Evolutionary conservation across 352 stramenopile species (phyloP), one percentile per base, ranked within the genome.

Genomic region (Phytophthora pseudosyringae): DNA sequence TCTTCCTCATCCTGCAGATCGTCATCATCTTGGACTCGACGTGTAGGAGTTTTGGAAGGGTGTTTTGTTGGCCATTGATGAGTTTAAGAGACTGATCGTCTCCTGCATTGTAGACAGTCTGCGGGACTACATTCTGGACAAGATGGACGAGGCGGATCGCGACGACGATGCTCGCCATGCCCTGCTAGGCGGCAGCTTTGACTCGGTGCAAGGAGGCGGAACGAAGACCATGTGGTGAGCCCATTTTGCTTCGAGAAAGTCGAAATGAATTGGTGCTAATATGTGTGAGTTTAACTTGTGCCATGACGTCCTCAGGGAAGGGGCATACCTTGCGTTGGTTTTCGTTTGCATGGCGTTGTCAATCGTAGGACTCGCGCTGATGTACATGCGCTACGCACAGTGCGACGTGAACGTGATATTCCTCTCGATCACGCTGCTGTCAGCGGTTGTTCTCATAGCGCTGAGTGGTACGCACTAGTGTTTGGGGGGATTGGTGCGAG

Each of bases 1-100:
- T 78, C 10, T 93, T 93, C 55, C 82, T 91, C 47, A 77, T 91
- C 39, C 53, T 93, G 28, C 85, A 93, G 70, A 88, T 93, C 60
- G 59, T 91, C 67, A 93, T 93, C 67, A 90, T 93, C 63, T 60
- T 93, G 49, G 85, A 93, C 64, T 91, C 74, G 26, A 77, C 72
- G 3, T 91, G 85, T 91, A 71, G 31, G 74, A 25, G 11, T 13
- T 63, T 21, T 4, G 3, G n/a, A 35, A 10, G 29, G 29, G 18
- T 48, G 29, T n/a, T 36, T 9, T 44, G 35, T 46, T 51, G 44
- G 9, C 3, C 10, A 31, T 10, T 35, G 8, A 28, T 12, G 31
- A 10, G 10, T 18, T 13, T 31, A 32, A 32, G 31, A 15, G 44
- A 25, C 52, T 51, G 3, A 60, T 10, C 44, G 21, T 13, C 26